Conservation (phyloP, 768 basidiomycete species). For the Boletus subparvulus region DNA sequence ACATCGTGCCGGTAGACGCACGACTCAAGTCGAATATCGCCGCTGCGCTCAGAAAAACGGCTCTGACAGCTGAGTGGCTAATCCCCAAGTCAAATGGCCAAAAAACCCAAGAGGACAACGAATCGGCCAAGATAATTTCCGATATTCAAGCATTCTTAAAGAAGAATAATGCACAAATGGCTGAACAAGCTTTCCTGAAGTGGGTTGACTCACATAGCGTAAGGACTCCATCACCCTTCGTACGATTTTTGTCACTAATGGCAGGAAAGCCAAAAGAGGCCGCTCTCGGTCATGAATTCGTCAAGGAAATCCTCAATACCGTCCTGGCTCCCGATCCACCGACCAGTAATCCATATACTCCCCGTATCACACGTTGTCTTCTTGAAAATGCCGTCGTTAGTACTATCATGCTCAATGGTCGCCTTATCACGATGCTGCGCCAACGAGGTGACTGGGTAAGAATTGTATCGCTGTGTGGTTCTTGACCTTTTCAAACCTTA, state of each 20-base stretch:
- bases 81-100: conserved; percentile 1
- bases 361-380: conserved; percentile 57
- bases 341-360: conserved; percentile 46
- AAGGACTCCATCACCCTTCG: neutral
- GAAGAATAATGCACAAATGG: conserved; percentile 47
- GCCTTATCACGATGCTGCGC: conserved; percentile 53
- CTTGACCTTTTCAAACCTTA: neutral
- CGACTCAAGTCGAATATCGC: conserved; percentile 61
- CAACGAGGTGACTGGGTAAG: conserved; percentile 68
- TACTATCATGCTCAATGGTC: conserved; percentile 60
- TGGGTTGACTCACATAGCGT: conserved; percentile 49
- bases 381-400: conserved; percentile 56
- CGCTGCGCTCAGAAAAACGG: conserved; percentile 55
- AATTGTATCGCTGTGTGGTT: neutral
- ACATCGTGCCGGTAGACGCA: conserved; percentile 57
- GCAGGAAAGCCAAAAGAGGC: conserved; percentile 16
- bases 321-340: conserved; percentile 44
- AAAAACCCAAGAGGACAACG: conserved; percentile 17
- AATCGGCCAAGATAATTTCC: conserved; percentile 35
- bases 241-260: neutral
- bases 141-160: conserved; percentile 42
- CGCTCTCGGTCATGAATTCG: conserved; percentile 48
- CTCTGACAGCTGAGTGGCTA: conserved; percentile 48
- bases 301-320: conserved; percentile 55
- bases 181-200: conserved; percentile 58